phyloP scores from a whole-genome alignment of 352 stramenopile genomes.

The Phytophthora pseudosyringae region DNA sequence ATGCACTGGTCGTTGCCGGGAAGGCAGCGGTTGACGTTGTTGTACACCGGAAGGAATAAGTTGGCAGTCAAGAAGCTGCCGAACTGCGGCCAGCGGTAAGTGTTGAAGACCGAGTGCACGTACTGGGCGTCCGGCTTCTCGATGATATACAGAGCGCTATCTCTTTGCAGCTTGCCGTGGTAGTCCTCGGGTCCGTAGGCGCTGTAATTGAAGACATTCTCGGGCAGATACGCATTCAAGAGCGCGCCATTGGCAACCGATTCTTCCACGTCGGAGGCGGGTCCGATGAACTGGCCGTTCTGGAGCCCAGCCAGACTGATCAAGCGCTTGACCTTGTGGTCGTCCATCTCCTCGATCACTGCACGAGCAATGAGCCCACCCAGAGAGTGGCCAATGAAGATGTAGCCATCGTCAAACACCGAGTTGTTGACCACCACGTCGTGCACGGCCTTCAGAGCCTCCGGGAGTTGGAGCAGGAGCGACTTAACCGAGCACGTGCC shows the following conservation, averaged over 20 bases:
- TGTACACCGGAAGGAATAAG: constrained; percentile 41
- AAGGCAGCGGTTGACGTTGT: constrained; percentile 23
- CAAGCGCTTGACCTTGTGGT: constrained; percentile 48
- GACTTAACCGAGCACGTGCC: constrained; percentile 31
- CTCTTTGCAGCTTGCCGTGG: constrained; percentile 43
- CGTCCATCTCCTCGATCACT: constrained; percentile 54
- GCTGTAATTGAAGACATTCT: constrained; percentile 35
- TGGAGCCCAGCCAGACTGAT: constrained; percentile 48
- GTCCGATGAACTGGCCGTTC: constrained; percentile 55
- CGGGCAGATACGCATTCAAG: constrained; percentile 21
- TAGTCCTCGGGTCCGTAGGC: constrained; percentile 19
- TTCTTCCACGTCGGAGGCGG: constrained; percentile 21
- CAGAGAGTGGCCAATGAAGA: constrained; percentile 50
- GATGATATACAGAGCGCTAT: constrained; percentile 37
- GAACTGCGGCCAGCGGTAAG: constrained; percentile 37
- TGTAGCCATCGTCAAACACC: constrained; percentile 43
- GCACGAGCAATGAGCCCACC: constrained; percentile 42
- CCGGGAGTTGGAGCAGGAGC: constrained; percentile 36
- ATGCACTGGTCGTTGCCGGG: constrained; percentile 10
- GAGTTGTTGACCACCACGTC: constrained; percentile 28
- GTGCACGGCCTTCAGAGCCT: constrained; percentile 41
- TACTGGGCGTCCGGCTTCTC: constrained; percentile 34
- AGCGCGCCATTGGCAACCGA: constrained; percentile 18
- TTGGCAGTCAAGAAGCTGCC: constrained; percentile 30
- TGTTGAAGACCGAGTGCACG: constrained; percentile 39